Evolutionary conservation across 768 basidiomycete species (phyloP).

Genomic region (Tylopilus rubrobrunneus): DNA sequence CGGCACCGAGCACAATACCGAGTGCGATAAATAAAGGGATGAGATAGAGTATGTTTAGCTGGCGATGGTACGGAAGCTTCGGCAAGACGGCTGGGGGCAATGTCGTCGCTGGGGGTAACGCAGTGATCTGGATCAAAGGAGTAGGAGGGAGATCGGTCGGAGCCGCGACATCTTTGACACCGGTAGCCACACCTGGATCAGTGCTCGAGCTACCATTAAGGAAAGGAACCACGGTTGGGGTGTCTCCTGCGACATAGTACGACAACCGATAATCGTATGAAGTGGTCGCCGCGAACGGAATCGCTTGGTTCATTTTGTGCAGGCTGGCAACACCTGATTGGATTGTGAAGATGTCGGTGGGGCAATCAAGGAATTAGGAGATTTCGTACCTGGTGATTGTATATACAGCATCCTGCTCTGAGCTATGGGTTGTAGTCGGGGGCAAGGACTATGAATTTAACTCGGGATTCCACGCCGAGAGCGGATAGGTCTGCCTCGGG

Average conservation of each 20-base stretch:
- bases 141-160: conserved; percentile 10
- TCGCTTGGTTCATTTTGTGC: conserved; percentile 17
- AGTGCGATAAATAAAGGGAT: conserved; percentile 25
- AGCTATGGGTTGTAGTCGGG: conserved; percentile 35
- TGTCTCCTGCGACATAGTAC: conserved; percentile 23
- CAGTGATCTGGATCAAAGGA: conserved; percentile 33
- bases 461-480: conserved; percentile 56
- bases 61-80: conserved; percentile 20
- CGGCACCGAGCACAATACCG: conserved; percentile 24
- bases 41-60: conserved; percentile 25
- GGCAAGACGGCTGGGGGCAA: conserved; percentile 9
- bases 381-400: conserved; percentile 11
- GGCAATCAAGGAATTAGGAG: neutral
- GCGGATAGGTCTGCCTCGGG: conserved; percentile 60
- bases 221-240: conserved; percentile 10
- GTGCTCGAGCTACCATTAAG: conserved; percentile 1
- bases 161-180: neutral
- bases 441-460: conserved; percentile 36
- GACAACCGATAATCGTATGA: conserved; percentile 39
- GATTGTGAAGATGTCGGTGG: conserved; percentile 1
- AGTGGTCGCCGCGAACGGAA: conserved; percentile 10
- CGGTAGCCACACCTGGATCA: neutral
- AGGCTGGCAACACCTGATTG: conserved; percentile 5
- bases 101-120: conserved; percentile 27
- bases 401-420: conserved; percentile 18